Evolutionary conservation across 2,329 filamentous ascomycete genomes (phyloP).

Genomic region (Simplicillium sp.): DNA sequence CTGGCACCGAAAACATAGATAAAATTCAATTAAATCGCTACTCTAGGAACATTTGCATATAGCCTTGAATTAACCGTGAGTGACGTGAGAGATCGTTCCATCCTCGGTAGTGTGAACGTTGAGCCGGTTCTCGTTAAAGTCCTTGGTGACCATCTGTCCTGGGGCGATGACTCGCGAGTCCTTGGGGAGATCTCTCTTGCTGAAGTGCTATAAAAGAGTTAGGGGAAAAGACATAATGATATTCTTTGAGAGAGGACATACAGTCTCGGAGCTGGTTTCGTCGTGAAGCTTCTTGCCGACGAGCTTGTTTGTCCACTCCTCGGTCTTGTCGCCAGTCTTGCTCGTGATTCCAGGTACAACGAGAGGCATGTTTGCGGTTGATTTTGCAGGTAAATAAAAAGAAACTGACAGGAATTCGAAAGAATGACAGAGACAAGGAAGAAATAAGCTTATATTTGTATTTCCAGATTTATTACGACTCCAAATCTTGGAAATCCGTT

Average conservation of each 20-base stretch:
- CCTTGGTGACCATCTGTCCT: conserved; percentile 48
- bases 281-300: conserved; percentile 54
- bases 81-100: conserved; percentile 50
- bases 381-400: not conserved
- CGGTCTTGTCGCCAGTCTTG: conserved; percentile 33
- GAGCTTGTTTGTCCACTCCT: conserved; percentile 53
- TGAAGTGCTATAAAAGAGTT: conserved; percentile 38
- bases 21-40: too few species aligned
- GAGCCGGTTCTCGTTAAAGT: conserved; percentile 42
- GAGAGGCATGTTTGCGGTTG: conserved; percentile 47
- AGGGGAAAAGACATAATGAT: conserved; percentile 1
- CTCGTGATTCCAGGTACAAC: conserved; percentile 49
- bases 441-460: too few species aligned
- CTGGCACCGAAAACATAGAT: too few species aligned
- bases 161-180: conserved; percentile 46
- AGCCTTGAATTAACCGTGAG: conserved; percentile 35
- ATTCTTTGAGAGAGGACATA: conserved; percentile 20
- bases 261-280: conserved; percentile 38
- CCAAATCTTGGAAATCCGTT: too few species aligned
- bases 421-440: too few species aligned
- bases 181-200: conserved; percentile 49
- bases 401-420: too few species aligned
- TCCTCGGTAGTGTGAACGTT: conserved; percentile 52
- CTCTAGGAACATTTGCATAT: not conserved
- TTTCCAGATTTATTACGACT: too few species aligned